Base-by-base conservation (phyloP, 495 filamentous ascomycete genomes). In the Pseudotulostoma volvatum region DNA sequence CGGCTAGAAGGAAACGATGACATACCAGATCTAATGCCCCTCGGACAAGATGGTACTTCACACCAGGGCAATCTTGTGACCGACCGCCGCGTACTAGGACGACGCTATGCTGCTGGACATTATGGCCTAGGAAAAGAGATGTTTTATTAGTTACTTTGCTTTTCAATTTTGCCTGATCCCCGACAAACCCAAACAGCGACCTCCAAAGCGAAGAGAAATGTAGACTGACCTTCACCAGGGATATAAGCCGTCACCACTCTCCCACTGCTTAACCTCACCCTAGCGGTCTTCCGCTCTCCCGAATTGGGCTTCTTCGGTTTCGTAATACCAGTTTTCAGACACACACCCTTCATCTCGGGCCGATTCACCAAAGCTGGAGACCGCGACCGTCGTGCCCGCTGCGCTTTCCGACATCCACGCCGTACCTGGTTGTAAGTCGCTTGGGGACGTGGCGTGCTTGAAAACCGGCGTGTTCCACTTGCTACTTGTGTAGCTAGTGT, bases 291-390 rank as follows among this genome's bases (percentile, higher is more conserved):
- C 33, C 90, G 63, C 62, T 93, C 84, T 20, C 82, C 92, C 13
- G 90, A 97, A 56, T 97, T 97, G 33, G 90, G 90, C 63, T 97
- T 97, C 76, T 97, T 96, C 16, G 90, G 90, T 53, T 86, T 87
- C 50, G 81, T 86, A 33, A 84, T 78, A 52, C 77, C 78, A 41
- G 94, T 92, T 54, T 86, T 84, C 40, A 96, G 59, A 59, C 92
- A 96, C 17, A 97, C 90, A 44, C 85, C 90, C 61, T 96, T 96
- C 66, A 93, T 74, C 54, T 78, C 71, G 9, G 90, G 83, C 16
- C 80, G 70, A 16, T 75, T 56, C 43, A 68, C 71, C 37, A 97
- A 70, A 3, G 87, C 90, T 0, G 90, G 90, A 2, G 88, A 95
- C 32, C 80, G 71, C 44, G 77, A 65, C 50, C 92, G 84, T 39